These are phyloP conservation scores for Peltaster fructicola DNA, from an alignment of 2,329 filamentous ascomycete species.

Conservation along the genomic window DNA sequence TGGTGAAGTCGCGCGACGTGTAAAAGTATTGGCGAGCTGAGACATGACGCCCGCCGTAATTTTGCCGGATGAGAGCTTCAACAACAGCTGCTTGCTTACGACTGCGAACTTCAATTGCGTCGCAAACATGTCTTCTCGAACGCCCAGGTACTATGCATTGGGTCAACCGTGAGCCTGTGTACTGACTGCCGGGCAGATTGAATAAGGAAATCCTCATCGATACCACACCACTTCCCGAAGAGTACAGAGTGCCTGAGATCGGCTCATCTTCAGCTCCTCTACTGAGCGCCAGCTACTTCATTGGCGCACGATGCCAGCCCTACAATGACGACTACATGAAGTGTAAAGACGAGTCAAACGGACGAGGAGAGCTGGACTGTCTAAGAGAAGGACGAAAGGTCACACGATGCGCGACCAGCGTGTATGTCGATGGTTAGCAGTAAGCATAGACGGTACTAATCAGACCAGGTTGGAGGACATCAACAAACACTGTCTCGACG, in stretches of 20 bases:
- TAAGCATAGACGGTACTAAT: neutral
- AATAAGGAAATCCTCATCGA: constrained; percentile 86
- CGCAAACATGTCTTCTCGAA: constrained; percentile 37
- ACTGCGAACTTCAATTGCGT: too few species aligned
- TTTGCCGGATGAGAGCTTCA: too few species aligned
- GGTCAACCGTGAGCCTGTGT: constrained; percentile 3
- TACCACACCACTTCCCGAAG: constrained; percentile 81
- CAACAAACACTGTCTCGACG: constrained; percentile 79
- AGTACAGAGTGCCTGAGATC: constrained; percentile 83
- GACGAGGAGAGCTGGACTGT: constrained; percentile 82
- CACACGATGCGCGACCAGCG: constrained; percentile 86
- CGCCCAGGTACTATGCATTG: constrained; percentile 35
- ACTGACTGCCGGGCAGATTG: constrained; percentile 51
- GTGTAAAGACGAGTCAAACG: constrained; percentile 90
- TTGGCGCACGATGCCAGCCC: constrained; percentile 79
- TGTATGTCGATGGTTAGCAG: constrained; percentile 43
- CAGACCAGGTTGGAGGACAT: constrained; percentile 65
- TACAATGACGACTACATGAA: constrained; percentile 99
- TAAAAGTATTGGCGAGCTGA: too few species aligned
- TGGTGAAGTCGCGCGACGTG: too few species aligned
- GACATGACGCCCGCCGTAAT: too few species aligned
- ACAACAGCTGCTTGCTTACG: too few species aligned
- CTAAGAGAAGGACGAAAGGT: constrained; percentile 93
- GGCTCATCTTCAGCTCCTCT: constrained; percentile 85
- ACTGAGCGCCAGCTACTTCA: constrained; percentile 86